Conservation (phyloP, 805 yeast genomes). For the Teunomyces lycoperdinae region DNA sequence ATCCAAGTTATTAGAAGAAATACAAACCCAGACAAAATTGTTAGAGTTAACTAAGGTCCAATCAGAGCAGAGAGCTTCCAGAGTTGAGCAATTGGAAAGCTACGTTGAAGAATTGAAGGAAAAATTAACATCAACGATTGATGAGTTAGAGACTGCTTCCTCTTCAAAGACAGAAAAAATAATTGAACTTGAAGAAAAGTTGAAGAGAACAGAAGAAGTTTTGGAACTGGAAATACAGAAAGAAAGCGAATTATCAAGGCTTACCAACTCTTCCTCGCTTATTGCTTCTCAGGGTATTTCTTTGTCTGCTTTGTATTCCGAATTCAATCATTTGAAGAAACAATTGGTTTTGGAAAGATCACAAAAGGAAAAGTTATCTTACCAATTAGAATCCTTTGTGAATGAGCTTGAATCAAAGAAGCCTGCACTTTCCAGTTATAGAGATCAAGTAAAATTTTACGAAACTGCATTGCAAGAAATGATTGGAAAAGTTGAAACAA, state of each 20-base stretch:
- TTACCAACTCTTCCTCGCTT: conserved; percentile 57
- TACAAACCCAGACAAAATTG: conserved; percentile 56
- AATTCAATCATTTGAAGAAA: conserved; percentile 59
- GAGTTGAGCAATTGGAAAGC: conserved; percentile 54
- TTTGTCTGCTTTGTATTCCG: conserved; percentile 62
- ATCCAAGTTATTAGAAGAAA: conserved; percentile 31
- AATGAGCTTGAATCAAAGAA: conserved; percentile 74
- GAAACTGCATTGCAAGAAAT: conserved; percentile 53
- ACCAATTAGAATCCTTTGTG: conserved; percentile 68
- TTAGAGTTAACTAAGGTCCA: conserved; percentile 52
- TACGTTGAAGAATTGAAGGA: conserved; percentile 40
- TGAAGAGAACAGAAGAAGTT: conserved; percentile 40
- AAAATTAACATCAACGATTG: conserved; percentile 35
- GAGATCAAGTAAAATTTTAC: conserved; percentile 55
- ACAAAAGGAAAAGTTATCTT: conserved; percentile 66
- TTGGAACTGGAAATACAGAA: conserved; percentile 37
- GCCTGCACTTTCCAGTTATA: conserved; percentile 69
- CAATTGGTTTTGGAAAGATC: conserved; percentile 67
- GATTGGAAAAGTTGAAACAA: conserved; percentile 49
- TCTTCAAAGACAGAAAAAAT: conserved; percentile 34
- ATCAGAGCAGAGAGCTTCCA: conserved; percentile 48
- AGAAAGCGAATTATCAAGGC: conserved; percentile 38
- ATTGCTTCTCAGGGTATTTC: conserved; percentile 54
- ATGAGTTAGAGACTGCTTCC: conserved; percentile 34
- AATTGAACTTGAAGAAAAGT: conserved; percentile 35